Conservation (phyloP, 2,329 filamentous ascomycete species). For the Talaromyces albobiverticillius region DNA sequence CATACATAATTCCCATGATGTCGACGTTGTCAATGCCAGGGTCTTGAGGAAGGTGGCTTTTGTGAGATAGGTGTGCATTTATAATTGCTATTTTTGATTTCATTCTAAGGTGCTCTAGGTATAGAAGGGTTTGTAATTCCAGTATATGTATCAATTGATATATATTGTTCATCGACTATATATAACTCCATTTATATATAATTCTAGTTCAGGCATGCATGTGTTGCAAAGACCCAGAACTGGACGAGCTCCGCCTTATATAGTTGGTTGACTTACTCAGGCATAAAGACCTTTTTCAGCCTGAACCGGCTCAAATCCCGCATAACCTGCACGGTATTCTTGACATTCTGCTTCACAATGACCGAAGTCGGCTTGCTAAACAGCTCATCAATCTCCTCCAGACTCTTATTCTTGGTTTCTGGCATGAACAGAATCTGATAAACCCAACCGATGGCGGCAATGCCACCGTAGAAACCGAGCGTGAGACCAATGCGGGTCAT, state of each 20-base stretch:
- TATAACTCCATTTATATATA: background rate
- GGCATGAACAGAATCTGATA: conserved; percentile 76
- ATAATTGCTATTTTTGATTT: background rate
- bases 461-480: conserved; percentile 71
- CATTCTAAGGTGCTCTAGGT: background rate
- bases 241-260: too few relatives aligned
- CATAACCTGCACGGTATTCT: conserved; percentile 44
- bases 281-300: conserved; percentile 48
- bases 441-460: conserved; percentile 66
- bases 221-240: too few relatives aligned
- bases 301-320: conserved; percentile 44
- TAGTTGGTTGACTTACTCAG: too few relatives aligned
- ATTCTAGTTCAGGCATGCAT: too few relatives aligned
- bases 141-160: background rate
- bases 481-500: conserved; percentile 65
- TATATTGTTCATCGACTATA: background rate
- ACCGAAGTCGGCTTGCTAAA: conserved; percentile 63
- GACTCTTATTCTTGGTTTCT: conserved; percentile 66
- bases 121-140: background rate
- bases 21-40: background rate
- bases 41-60: background rate
- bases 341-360: conserved; percentile 59
- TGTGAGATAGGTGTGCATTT: background rate
- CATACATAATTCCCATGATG: background rate
- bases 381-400: conserved; percentile 69